A percentile compares a stretch with the other conserved stretches of the same genome.
Evolutionary conservation across 1,284 basidiomycete genomes (phyloP).

Genomic region (Pyrrhoderma lamaoense): DNA sequence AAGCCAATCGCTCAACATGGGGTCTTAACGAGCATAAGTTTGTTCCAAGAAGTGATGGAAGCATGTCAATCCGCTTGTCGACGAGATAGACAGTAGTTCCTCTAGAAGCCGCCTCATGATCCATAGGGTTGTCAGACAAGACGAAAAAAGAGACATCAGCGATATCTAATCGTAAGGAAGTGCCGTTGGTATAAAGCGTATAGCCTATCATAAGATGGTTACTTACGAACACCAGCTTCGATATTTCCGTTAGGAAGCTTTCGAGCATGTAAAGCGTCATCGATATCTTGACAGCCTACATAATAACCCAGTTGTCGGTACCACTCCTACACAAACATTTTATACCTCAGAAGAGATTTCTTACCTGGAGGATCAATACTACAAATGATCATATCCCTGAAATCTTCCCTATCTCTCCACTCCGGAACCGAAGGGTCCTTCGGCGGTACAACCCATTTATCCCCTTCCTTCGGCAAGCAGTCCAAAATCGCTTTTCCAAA

Average conservation of each 20-base stretch:
- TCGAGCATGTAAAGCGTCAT: slow-evolving; percentile 96
- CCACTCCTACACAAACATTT: not conserved
- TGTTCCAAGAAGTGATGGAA: slow-evolving; percentile 90
- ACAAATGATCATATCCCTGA: slow-evolving; percentile 84
- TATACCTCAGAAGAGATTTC: slow-evolving; percentile 23
- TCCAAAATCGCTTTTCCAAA: slow-evolving; percentile 93
- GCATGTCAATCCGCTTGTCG: slow-evolving; percentile 98
- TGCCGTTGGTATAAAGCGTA: too few relatives aligned
- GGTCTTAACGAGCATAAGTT: slow-evolving; percentile 94
- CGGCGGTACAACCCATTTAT: slow-evolving; percentile 87
- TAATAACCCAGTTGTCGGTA: not conserved
- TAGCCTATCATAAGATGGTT: too few relatives aligned
- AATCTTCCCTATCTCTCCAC: slow-evolving; percentile 87
- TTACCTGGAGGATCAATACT: slow-evolving; percentile 93
- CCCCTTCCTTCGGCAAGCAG: slow-evolving; percentile 88
- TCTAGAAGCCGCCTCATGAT: slow-evolving; percentile 88
- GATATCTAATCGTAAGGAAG: slow-evolving; percentile 85
- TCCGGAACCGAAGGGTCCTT: slow-evolving; percentile 49
- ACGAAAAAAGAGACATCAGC: slow-evolving; percentile 99
- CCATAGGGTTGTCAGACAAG: slow-evolving; percentile 91
- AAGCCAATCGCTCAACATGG: slow-evolving; percentile 90
- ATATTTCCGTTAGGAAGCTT: slow-evolving; percentile 89
- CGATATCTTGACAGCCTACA: slow-evolving; percentile 94
- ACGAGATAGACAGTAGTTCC: slow-evolving; percentile 99
- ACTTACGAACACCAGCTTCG: slow-evolving; percentile 96